These are phyloP conservation scores for Starmerella vaccinii DNA, from an alignment of 805 yeast species.

Conservation along the genomic window DNA sequence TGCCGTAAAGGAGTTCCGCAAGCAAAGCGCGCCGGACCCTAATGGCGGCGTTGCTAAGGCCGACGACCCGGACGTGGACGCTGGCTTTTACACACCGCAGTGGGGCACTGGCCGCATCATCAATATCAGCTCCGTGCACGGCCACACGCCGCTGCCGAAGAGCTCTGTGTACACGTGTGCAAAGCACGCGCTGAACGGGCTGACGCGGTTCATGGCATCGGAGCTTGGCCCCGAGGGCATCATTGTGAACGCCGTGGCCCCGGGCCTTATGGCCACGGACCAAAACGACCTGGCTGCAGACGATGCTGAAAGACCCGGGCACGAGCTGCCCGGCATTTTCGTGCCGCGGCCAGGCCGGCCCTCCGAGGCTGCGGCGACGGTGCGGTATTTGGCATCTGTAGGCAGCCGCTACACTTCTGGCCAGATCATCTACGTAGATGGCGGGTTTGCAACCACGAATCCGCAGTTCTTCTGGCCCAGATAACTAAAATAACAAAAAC, in stretches of 20 bases:
- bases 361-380: slow-evolving; percentile 15
- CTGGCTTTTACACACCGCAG: slow-evolving; percentile 13
- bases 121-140: slow-evolving; percentile 20
- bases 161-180: slow-evolving; percentile 16
- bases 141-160: slow-evolving; percentile 16
- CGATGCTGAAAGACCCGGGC: slow-evolving; percentile 14
- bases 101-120: slow-evolving; percentile 21
- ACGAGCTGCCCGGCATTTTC: slow-evolving; percentile 4
- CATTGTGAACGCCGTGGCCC: slow-evolving; percentile 19
- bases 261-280: slow-evolving; percentile 19
- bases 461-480: slow-evolving; percentile 17
- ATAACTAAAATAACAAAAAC: background rate
- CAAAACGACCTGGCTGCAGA: slow-evolving; percentile 18
- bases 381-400: slow-evolving; percentile 13
- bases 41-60: background rate
- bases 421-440: slow-evolving; percentile 17
- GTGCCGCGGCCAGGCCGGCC: slow-evolving; percentile 20
- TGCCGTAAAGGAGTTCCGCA: slow-evolving; percentile 17
- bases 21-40: slow-evolving; percentile 14
- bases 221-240: slow-evolving; percentile 20
- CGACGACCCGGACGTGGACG: slow-evolving; percentile 12
- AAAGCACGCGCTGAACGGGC: slow-evolving; percentile 19
- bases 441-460: slow-evolving; percentile 17
- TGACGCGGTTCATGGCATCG: slow-evolving; percentile 15
- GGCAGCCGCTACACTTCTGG: slow-evolving; percentile 19